Base-by-base conservation (phyloP, 2,329 filamentous ascomycete genomes). In the Fusarium neocosmosporiellum region DNA sequence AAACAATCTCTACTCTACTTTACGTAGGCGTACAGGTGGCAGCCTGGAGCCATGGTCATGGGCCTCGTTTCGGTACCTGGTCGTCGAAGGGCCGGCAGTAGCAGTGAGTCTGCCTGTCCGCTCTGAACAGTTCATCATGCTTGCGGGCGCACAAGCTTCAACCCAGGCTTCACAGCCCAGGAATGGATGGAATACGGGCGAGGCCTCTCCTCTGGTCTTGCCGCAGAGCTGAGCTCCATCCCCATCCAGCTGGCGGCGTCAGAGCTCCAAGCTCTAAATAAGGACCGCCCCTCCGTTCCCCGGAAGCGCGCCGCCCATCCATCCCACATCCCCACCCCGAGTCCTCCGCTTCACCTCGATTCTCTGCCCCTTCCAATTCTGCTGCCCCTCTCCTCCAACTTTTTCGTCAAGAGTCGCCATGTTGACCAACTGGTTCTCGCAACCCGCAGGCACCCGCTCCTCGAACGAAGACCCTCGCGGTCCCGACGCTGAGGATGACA, bases 401-500 rank as follows among this genome's bases (percentile, higher is more conserved):
- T 68, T 60, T 59, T 59, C 43, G 39, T 65, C 58, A 63, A 68
- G 63, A 74, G 67, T 62, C 73, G 67, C 65, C 72, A 86, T 85
- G 82, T 82, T 86, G 75, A 85, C 83, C 72, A 80, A 78, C 77
- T 86, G 84, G 82, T 81, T 82, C 75, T 75, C 79, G 43, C 74
- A 79, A 80, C 78, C 79, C 73, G 75, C 78, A 86, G 86, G 85
- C 79, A 84, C 81, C 76, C 82, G 83, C 73, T 89, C 88, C 53
- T 92, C 91, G 6, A 83, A 82, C 73, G 90, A 93, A 65, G 90
- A 91, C 27, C 79, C 76, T 65, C 80, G 80, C 69, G 81, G 75
- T 70, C 82, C 83, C 67, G 84, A 86, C 39, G 76, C 71, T 63
- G 84, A 85, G 69, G 92, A 94, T 78, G 94, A 97, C 78, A 95